Evolutionary conservation across 2,329 filamentous ascomycete species (phyloP), one percentile per base, ranked within the genome.

Genomic region (Fusarium lyarnte): DNA sequence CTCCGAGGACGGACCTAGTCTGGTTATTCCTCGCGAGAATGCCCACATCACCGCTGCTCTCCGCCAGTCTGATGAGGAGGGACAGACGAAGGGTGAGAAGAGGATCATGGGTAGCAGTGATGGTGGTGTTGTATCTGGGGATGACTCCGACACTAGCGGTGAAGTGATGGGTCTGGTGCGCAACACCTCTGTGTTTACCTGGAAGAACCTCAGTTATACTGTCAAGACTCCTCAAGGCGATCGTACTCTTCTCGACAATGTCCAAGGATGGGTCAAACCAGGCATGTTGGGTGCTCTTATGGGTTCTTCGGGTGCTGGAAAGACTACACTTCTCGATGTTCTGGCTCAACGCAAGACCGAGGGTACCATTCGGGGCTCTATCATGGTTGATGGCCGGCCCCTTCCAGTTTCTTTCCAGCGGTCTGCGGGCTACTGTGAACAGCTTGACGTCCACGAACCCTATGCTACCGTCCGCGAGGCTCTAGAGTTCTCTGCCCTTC

Each of bases 221-320:
- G 92, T 94, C 66, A 87, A 89, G 72, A 90, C 88, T 0, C 85
- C 87, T 0, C 79, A 81, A 2, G 88, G 88, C 7, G 84, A 94
- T 87, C 89, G 92, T 13, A 84, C 88, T 17, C 89, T 97, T 64
- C 84, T 97, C 12, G 90, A 96, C 70, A 88, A 95, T 63, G 92
- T 97, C 2, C 90, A 94, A 72, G 94, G 94, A 6, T 97, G 92
- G 90, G 92, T 95, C 61, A 93, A 94, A 80, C 93, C 93, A 2
- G 93, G 93, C 49, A 94, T 91, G 71, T 81, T 94, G 25, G 93
- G 91, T 6, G 93, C 92, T 8, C 84, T 95, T n/a, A 93, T 95
- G 93, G 91, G 93, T 76, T 89, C 92, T 5, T 93, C 91, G 16
- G 93, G 93, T 72, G 94, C 94, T 21, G 94, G 94, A 57, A 97